phyloP scores from a whole-genome alignment of 176 grass and related monocot species.

The Raddia guianensis region DNA sequence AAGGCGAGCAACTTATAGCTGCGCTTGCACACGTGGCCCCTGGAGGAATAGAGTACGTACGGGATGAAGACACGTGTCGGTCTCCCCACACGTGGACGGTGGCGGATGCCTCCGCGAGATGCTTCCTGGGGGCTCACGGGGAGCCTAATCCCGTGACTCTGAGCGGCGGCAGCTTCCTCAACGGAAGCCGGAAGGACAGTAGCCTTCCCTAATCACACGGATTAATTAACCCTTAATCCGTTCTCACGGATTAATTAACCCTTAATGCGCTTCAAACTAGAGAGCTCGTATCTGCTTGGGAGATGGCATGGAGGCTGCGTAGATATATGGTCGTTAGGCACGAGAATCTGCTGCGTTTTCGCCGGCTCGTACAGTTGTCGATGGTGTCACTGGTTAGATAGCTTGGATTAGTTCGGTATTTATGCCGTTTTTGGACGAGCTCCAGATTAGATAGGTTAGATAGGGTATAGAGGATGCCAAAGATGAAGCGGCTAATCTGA shows the following conservation, averaged over 20 bases:
- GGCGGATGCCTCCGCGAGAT: background rate
- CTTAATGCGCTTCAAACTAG: no score
- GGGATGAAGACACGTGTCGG: background rate
- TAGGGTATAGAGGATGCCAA: background rate
- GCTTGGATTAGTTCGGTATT: background rate
- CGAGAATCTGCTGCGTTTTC: background rate
- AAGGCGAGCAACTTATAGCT: constrained; percentile 29
- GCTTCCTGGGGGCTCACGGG: constrained; percentile 5
- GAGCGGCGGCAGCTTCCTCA: constrained; percentile 29
- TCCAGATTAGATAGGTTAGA: background rate
- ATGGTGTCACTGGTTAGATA: background rate
- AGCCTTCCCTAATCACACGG: no score
- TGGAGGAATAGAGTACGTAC: no score
- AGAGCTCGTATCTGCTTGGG: background rate
- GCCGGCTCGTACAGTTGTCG: background rate
- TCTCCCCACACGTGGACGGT: constrained; percentile 34
- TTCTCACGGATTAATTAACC: no score
- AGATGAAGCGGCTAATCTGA: background rate
- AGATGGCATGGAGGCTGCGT: background rate
- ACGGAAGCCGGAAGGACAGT: background rate
- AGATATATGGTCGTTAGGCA: background rate
- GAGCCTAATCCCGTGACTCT: background rate
- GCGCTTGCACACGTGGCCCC: constrained; percentile 3
- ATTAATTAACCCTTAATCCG: no score
- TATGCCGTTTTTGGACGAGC: background rate